Conservation (phyloP, 208 protist genomes). For the Borovskyia barvae region DNA sequence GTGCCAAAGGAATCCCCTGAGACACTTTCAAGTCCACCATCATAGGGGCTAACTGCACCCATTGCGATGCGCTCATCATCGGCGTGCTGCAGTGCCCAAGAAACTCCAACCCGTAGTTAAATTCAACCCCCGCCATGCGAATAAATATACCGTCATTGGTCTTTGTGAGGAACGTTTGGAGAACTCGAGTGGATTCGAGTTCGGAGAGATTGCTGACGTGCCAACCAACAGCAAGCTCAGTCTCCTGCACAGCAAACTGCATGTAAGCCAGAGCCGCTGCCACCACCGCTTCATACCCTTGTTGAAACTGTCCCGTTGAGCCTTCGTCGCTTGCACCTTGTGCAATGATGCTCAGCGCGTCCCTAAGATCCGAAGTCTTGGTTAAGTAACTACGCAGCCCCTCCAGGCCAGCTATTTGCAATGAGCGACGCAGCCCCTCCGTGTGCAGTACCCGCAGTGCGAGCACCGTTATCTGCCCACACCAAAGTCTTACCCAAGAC, state of each 20-base stretch:
- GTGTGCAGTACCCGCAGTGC: constrained; percentile 73
- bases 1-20: constrained; percentile 24
- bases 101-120: constrained; percentile 82
- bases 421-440: constrained; percentile 48
- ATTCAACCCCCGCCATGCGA: constrained; percentile 49
- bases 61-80: constrained; percentile 35
- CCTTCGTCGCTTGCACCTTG: neutral
- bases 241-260: constrained; percentile 51
- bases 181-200: constrained; percentile 63
- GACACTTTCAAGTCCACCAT: constrained; percentile 17
- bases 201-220: constrained; percentile 49
- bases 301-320: neutral
- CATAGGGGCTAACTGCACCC: constrained; percentile 17
- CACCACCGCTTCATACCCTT: constrained; percentile 10
- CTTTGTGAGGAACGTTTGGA: constrained; percentile 66
- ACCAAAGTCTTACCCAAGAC: constrained; percentile 61
- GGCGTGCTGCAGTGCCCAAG: constrained; percentile 54
- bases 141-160: constrained; percentile 45
- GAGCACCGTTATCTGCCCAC: constrained; percentile 64
- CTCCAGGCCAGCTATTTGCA: constrained; percentile 45
- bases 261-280: constrained; percentile 54
- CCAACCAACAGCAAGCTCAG: constrained; percentile 40
- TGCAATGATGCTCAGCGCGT: constrained; percentile 53
- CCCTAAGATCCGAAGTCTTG: constrained; percentile 47
- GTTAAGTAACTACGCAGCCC: constrained; percentile 54